phyloP scores from a whole-genome alignment of 108 stramenopile genomes.

The Skeletonema potamos region DNA sequence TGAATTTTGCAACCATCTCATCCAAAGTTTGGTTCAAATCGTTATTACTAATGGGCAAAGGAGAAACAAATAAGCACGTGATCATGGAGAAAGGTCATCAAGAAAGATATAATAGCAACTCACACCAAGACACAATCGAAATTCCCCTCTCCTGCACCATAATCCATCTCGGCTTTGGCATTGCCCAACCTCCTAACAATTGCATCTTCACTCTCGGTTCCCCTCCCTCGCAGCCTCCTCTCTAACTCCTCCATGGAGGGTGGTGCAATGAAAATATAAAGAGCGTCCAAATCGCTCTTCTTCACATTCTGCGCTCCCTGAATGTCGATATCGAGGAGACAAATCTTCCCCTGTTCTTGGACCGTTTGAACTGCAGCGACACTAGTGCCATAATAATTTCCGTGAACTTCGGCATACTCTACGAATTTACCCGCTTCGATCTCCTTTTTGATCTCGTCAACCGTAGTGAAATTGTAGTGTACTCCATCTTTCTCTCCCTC shows the following conservation, averaged over 20 bases:
- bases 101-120: not conserved
- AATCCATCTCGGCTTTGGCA: conserved; percentile 91
- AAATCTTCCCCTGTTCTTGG: conserved; percentile 77
- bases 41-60: not conserved
- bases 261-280: conserved; percentile 87
- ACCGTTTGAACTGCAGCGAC: conserved; percentile 84
- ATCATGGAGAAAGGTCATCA: not conserved
- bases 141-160: conserved; percentile 67
- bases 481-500: conserved; percentile 83
- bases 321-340: conserved; percentile 94
- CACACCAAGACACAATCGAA: conserved; percentile 50
- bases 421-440: conserved; percentile 83
- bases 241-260: conserved; percentile 91
- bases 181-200: conserved; percentile 79
- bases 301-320: conserved; percentile 82
- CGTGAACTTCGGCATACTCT: conserved; percentile 94
- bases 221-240: conserved; percentile 81
- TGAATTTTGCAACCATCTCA: not conserved
- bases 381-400: conserved; percentile 94
- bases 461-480: conserved; percentile 91
- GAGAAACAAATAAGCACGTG: not conserved
- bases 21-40: not conserved
- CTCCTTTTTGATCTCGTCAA: conserved; percentile 81
- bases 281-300: conserved; percentile 38
- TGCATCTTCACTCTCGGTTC: conserved; percentile 89